Base-by-base conservation (phyloP, 164 flowering plant genomes). In the Pachysandra terminalis region DNA sequence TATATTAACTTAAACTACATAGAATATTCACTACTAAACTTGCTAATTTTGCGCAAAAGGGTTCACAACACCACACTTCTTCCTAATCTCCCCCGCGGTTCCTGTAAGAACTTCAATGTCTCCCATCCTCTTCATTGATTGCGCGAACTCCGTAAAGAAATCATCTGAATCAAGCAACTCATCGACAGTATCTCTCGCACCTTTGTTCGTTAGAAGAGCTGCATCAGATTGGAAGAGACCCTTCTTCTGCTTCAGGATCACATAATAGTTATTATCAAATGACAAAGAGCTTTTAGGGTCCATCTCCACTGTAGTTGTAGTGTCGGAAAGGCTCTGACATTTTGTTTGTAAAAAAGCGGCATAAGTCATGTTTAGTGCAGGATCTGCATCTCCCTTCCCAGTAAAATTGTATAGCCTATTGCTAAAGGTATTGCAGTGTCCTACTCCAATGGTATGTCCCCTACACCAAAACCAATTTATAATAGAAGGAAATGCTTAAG, bases 191-290 rank as follows among this genome's bases (percentile, higher is more conserved):
- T 14, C 35, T 0, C 32, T 58, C 0, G 87, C 35, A 0, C 0
- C 22, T 1, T 0, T 17, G 58, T 81, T 57, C 0, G 80, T 81
- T 35, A 81, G 66, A 1, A 84, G 81, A 0, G 85, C 80, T 0
- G 90, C 85, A 52, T 84, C 87, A 0, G 87, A 84, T 41, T 32
- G 59, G 58, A 86, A 82, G 0, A 84, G 71, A 2, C 90, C 87
- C 63, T 66, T 56, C 25, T 71, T 41, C 5, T 69, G 48, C 5
- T 37, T 56, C 2, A 86, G 64, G 10, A 15, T 57, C 0, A 6
- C 24, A 51, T 41, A 82, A 74, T 79, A 82, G 24, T 68, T 45
- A 56, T 23, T 65, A 45, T 85, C 83, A 21, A 85, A 85, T 12
- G 69, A 45, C 5, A 15, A 17, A 0, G 81, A 59, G 69, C 77